These are phyloP conservation scores for Tolypocladium nubicola DNA, from an alignment of 2,329 filamentous ascomycete genomes.

Conservation along the genomic window DNA sequence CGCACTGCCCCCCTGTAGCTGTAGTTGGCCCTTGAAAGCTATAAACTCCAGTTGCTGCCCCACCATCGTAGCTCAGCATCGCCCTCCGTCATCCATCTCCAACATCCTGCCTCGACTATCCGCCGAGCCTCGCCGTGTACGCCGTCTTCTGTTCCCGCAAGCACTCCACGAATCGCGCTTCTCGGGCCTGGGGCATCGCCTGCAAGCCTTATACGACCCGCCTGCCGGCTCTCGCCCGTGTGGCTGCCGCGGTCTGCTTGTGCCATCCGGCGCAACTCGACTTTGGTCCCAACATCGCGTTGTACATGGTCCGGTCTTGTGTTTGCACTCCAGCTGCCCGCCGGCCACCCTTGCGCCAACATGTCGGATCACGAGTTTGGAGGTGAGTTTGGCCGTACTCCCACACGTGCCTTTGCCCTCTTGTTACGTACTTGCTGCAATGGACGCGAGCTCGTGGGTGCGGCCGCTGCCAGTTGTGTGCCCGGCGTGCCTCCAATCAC, in stretches of 20 bases:
- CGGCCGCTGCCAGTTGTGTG: background rate
- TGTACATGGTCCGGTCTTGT: background rate
- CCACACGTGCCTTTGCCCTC: background rate
- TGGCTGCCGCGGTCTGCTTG: background rate
- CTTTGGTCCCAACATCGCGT: background rate
- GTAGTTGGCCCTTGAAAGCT: background rate
- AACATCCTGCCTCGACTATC: background rate
- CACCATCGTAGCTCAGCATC: background rate
- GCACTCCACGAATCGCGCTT: background rate
- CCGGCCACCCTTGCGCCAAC: conserved; percentile 7
- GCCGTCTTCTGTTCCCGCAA: background rate
- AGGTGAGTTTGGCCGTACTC: conserved; percentile 31
- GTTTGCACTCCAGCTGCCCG: background rate
- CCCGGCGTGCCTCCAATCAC: background rate
- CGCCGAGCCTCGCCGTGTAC: background rate
- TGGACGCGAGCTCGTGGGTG: background rate
- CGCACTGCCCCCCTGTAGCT: background rate
- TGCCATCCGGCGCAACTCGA: background rate
- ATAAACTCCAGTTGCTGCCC: conserved; percentile 1
- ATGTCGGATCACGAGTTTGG: conserved; percentile 61
- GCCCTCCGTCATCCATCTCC: background rate
- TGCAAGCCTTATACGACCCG: background rate
- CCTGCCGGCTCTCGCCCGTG: background rate
- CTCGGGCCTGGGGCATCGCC: background rate
- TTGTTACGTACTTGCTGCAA: background rate